Conservation (phyloP, 495 filamentous ascomycete genomes). For the Podospora comata region DNA sequence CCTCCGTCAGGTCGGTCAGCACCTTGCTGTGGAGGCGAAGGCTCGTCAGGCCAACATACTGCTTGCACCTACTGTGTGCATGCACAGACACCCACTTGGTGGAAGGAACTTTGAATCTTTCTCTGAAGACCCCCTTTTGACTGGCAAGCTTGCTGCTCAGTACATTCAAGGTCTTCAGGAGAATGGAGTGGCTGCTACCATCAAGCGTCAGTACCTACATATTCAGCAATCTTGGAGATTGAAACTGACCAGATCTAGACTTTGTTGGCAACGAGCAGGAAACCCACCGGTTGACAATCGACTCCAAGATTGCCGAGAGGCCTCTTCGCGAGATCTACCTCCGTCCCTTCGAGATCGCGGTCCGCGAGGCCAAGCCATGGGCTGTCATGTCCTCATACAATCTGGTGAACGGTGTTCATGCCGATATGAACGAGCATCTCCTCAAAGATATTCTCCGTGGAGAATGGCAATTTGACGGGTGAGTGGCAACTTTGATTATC, state of each 20-base stretch:
- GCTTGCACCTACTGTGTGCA: conserved; percentile 77
- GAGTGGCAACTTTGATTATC: conserved; percentile 25
- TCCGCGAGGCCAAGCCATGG: conserved; percentile 73
- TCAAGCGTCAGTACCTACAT: conserved; percentile 58
- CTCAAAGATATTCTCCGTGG: conserved; percentile 69
- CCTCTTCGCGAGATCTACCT: conserved; percentile 80
- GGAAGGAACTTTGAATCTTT: conserved; percentile 86
- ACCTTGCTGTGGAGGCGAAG: conserved; percentile 68
- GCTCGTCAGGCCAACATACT: conserved; percentile 72
- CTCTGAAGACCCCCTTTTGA: conserved; percentile 77
- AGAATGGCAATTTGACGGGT: conserved; percentile 75
- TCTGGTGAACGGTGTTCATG: conserved; percentile 73
- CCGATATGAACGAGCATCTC: conserved; percentile 67
- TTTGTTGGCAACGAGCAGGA: conserved; percentile 87
- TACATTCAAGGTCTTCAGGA: conserved; percentile 73
- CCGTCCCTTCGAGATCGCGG: conserved; percentile 75
- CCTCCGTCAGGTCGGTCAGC: conserved; percentile 62
- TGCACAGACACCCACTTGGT: conserved; percentile 76
- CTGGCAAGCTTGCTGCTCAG: conserved; percentile 69
- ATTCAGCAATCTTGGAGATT: neutral
- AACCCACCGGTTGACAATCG: conserved; percentile 69
- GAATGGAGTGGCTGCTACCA: conserved; percentile 69
- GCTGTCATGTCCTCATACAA: conserved; percentile 87
- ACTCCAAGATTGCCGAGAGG: conserved; percentile 66
- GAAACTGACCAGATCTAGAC: conserved; percentile 45